Evolutionary conservation across 2,329 filamentous ascomycete species (phyloP).

Genomic region (Calonectria ilicicola): DNA sequence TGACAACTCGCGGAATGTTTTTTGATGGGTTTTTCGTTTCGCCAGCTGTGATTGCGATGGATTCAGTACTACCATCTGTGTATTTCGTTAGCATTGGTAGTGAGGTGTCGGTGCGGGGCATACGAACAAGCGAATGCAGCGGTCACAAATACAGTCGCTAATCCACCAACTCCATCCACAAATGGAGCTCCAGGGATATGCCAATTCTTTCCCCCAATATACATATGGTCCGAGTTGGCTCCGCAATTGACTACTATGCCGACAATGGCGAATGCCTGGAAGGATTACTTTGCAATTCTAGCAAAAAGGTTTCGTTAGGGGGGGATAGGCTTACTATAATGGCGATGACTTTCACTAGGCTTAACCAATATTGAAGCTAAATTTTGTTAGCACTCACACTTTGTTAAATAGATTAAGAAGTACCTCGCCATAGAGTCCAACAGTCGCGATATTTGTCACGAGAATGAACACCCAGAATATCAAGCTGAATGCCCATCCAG

Average conservation of each 20-base stretch:
- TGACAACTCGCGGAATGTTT: constrained; percentile 72
- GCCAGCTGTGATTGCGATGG: constrained; percentile 74
- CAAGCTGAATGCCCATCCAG: constrained; percentile 71
- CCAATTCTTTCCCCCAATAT: constrained; percentile 71
- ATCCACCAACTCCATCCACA: constrained; percentile 73
- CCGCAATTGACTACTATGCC: constrained; percentile 68
- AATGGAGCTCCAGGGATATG: constrained; percentile 71
- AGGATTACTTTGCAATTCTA: too few species aligned
- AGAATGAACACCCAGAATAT: constrained; percentile 71
- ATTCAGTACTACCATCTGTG: constrained; percentile 66
- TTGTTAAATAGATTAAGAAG: constrained; percentile 46
- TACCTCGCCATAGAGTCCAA: constrained; percentile 50
- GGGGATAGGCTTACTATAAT: constrained; percentile 53
- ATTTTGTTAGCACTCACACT: constrained; percentile 47
- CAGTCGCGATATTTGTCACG: constrained; percentile 48
- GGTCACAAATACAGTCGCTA: constrained; percentile 69
- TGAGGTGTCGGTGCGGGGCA: not conserved
- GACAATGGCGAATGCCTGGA: constrained; percentile 68
- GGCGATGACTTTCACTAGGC: constrained; percentile 64
- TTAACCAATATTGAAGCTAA: constrained; percentile 67
- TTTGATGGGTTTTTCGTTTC: constrained; percentile 73
- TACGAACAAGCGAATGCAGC: constrained; percentile 66
- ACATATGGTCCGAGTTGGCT: constrained; percentile 63
- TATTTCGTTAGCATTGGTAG: not conserved
- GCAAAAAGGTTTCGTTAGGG: rapidly evolving